Percentiles rank a stretch among this genome's conserved stretches.
These are phyloP conservation scores for Botryobasidium botryosum DNA, from an alignment of 768 basidiomycete genomes.

Conservation along the genomic window DNA sequence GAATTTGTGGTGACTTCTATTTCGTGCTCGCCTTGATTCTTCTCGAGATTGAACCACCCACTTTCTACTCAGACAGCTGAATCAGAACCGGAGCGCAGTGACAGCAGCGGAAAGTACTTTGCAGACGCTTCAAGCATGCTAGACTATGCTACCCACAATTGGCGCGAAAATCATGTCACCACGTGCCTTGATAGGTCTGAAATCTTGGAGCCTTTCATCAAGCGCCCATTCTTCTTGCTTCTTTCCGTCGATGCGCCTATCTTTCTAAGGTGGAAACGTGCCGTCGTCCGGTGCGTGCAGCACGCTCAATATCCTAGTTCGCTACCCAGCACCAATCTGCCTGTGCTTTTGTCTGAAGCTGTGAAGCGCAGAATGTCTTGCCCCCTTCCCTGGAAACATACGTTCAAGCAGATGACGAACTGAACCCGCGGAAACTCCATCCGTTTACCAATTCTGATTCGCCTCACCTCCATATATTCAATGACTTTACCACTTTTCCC, in stretches of 20 bases:
- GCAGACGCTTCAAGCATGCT: slow-evolving; percentile 40
- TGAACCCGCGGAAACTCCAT: slow-evolving; percentile 11
- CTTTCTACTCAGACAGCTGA: background rate
- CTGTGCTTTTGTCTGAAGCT: too few species aligned
- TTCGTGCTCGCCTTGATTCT: too few species aligned
- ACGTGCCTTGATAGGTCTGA: slow-evolving; percentile 34
- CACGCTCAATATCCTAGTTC: too few species aligned
- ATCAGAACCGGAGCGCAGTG: slow-evolving; percentile 1
- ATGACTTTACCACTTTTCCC: slow-evolving; percentile 39
- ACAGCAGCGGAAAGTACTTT: too few species aligned
- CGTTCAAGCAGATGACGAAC: slow-evolving; percentile 48
- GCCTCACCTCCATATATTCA: slow-evolving; percentile 41
- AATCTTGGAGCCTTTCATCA: slow-evolving; percentile 51
- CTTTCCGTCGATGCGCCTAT: slow-evolving; percentile 72
- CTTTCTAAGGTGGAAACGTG: slow-evolving; percentile 43
- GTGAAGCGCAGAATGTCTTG: too few species aligned
- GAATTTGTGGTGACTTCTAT: too few species aligned
- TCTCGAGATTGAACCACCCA: too few species aligned
- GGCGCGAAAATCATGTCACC: slow-evolving; percentile 70
- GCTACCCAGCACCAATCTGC: too few species aligned
- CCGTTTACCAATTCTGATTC: slow-evolving; percentile 16
- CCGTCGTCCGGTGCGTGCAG: too few species aligned
- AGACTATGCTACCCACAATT: slow-evolving; percentile 60
- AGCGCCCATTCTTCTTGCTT: slow-evolving; percentile 82
- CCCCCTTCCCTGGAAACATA: slow-evolving; percentile 45